Evolutionary conservation across 805 yeast genomes (phyloP).

Genomic region (Candida oleophila): DNA sequence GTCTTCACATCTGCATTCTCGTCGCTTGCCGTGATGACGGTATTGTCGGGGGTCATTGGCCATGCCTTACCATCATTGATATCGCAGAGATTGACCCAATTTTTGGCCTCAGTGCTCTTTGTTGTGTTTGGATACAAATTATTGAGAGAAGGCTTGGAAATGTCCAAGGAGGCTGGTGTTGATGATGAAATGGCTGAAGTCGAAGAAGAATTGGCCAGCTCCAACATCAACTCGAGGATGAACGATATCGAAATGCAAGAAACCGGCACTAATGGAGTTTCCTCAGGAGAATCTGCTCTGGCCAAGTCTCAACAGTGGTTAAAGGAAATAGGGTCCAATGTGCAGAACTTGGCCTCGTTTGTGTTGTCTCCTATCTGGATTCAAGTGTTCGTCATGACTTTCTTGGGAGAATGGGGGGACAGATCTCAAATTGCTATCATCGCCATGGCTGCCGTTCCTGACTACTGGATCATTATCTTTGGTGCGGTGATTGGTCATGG

Average conservation of each 20-base stretch:
- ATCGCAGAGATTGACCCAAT: slow-evolving; percentile 76
- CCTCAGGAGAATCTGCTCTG: slow-evolving; percentile 2
- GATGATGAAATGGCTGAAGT: slow-evolving; percentile 97
- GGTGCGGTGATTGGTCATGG: slow-evolving; percentile 93
- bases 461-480: slow-evolving; percentile 81
- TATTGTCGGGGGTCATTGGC: slow-evolving; percentile 87
- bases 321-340: slow-evolving; percentile 31
- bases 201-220: slow-evolving; percentile 82
- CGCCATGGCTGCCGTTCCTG: slow-evolving; percentile 97
- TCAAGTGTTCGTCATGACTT: slow-evolving; percentile 93
- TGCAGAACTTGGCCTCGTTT: slow-evolving; percentile 56
- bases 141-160: slow-evolving; percentile 74
- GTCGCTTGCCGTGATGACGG: slow-evolving; percentile 86
- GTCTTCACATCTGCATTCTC: slow-evolving; percentile 89
- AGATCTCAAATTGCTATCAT: slow-evolving; percentile 97
- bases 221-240: slow-evolving; percentile 51
- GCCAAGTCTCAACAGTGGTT: slow-evolving; percentile 19
- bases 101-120: slow-evolving; percentile 78
- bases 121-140: slow-evolving; percentile 79
- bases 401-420: slow-evolving; percentile 98
- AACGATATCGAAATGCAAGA: slow-evolving; percentile 49
- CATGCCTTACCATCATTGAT: slow-evolving; percentile 84
- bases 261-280: slow-evolving; percentile 37
- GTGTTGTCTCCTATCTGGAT: slow-evolving; percentile 87
- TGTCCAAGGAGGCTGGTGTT: slow-evolving; percentile 82